Conservation (phyloP, 441 rosid species). For the Biscutella laevigata region DNA sequence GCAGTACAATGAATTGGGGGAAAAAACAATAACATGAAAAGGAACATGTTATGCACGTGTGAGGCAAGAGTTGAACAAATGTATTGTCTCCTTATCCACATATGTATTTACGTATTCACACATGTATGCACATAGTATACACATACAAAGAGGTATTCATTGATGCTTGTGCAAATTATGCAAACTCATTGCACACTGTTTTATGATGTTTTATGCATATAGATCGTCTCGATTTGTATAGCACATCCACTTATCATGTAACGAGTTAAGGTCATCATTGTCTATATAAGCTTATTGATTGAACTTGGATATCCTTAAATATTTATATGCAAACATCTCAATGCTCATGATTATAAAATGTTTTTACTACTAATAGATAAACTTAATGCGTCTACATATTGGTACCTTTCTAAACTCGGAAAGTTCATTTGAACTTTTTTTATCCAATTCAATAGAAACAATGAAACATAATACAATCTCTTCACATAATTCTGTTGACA, state of each 20-base stretch:
- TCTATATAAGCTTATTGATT: not conserved
- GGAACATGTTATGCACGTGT: slow-evolving; percentile 24
- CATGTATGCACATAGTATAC: not conserved
- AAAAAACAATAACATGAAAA: not conserved
- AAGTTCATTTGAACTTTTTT: not conserved
- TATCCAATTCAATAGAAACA: slow-evolving; percentile 3
- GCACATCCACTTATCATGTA: slow-evolving; percentile 6
- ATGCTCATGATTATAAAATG: not conserved
- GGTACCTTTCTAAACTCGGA: slow-evolving; percentile 8
- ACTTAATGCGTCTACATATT: not conserved
- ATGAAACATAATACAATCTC: no score
- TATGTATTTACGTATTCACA: not conserved
- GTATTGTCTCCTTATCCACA: slow-evolving; percentile 26
- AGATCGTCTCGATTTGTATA: no score
- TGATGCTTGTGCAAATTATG: no score
- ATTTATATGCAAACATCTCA: slow-evolving; percentile 5
- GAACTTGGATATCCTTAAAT: no score
- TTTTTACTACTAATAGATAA: not conserved
- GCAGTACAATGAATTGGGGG: no score
- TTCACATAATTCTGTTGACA: not conserved
- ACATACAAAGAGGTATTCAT: not conserved
- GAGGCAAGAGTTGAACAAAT: slow-evolving; percentile 11
- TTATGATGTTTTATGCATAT: no score
- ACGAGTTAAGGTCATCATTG: slow-evolving; percentile 9
- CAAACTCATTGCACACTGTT: no score